Conservation (phyloP, 371 early-diverging fungal species). For the Syncephalastrum sp. region DNA sequence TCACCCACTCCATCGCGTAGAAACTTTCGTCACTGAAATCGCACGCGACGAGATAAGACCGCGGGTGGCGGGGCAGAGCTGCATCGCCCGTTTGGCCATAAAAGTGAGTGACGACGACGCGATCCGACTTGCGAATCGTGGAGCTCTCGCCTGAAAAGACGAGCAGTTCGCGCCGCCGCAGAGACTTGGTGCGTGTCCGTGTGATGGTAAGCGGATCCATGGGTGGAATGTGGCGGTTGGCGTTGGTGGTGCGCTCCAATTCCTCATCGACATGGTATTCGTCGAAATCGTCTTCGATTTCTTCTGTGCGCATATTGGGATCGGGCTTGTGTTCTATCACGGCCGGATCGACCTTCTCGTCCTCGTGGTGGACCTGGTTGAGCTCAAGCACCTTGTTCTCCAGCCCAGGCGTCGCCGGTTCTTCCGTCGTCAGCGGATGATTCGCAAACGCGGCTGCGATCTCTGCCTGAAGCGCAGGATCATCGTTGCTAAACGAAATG, state of each 20-base stretch:
- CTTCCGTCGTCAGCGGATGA: slow-evolving; percentile 20
- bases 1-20: slow-evolving; percentile 52
- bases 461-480: no score
- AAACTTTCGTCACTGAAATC: slow-evolving; percentile 44
- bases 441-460: slow-evolving; percentile 3
- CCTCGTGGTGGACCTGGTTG: slow-evolving; percentile 5
- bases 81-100: slow-evolving; percentile 32
- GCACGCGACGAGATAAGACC: slow-evolving; percentile 38
- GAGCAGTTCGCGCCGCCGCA: slow-evolving; percentile 12
- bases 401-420: slow-evolving; percentile 7
- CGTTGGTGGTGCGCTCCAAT: slow-evolving; percentile 27
- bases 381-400: slow-evolving; percentile 8
- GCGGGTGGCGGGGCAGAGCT: slow-evolving; percentile 17
- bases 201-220: slow-evolving; percentile 13
- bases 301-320: slow-evolving; percentile 10
- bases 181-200: slow-evolving; percentile 12
- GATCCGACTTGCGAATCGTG: slow-evolving; percentile 16
- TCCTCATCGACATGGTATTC: slow-evolving; percentile 24
- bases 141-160: slow-evolving; percentile 7
- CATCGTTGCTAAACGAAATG: no score
- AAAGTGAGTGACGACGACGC: slow-evolving; percentile 11
- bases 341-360: slow-evolving; percentile 2
- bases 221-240: slow-evolving; percentile 28
- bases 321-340: slow-evolving; percentile 10
- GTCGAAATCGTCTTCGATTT: slow-evolving; percentile 14